Evolutionary conservation across 1,284 basidiomycete species (phyloP).

Genomic region (Hemileia vastatrix): DNA sequence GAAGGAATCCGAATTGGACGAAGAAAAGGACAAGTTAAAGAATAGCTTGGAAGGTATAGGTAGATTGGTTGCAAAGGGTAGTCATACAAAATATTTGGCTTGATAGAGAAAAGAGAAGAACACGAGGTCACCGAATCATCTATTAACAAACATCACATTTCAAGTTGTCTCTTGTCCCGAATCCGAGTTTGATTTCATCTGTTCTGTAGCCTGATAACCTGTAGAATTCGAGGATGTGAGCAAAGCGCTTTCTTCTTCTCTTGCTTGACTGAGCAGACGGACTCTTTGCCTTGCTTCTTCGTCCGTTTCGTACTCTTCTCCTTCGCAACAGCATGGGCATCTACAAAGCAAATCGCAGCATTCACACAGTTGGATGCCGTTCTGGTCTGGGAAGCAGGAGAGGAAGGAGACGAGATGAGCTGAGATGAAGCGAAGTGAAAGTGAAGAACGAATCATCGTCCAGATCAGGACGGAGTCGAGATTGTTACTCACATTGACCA

Average conservation of each 20-base stretch:
- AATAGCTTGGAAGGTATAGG: background rate
- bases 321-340: background rate
- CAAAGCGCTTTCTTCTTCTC: background rate
- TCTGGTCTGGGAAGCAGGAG: background rate
- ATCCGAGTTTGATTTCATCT: background rate
- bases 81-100: slow-evolving; percentile 30
- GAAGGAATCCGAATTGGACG: slow-evolving; percentile 22
- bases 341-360: background rate
- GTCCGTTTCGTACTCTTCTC: background rate
- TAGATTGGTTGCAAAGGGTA: slow-evolving; percentile 25
- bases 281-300: background rate
- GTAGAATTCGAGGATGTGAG: background rate
- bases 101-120: slow-evolving; percentile 6
- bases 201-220: background rate
- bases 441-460: no score
- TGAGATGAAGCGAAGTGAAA: background rate
- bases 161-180: no score
- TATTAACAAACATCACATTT: no score
- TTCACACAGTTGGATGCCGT: background rate
- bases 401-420: background rate
- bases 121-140: no score
- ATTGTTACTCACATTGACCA: no score
- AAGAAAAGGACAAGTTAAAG: slow-evolving; percentile 11
- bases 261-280: background rate
- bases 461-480: no score